Base-by-base conservation (phyloP, 2,329 filamentous ascomycete genomes). In the Fusarium sp. region DNA sequence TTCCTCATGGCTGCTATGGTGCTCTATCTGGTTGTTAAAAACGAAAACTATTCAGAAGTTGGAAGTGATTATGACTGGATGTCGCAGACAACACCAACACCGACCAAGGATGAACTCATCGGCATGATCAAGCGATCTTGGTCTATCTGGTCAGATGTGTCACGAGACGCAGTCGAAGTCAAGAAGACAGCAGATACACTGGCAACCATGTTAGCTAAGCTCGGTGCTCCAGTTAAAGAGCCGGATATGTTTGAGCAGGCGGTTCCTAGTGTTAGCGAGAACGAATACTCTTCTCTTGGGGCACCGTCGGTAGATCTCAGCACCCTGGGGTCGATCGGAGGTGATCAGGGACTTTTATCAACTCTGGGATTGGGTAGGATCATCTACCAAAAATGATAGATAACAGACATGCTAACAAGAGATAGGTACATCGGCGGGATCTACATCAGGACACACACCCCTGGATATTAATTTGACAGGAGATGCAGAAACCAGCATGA, bases 1-100 rank as follows among this genome's bases (percentile, higher is more conserved):
- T 91, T 88, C 50, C 78, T 91, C 52, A 81, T 91, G 4, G 88
- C 88, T 1, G 84, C 86, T 56, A 88, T 89, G 83, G 83, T 91
- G 16, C 72, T 91, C 6, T 90, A 86, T 64, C 77, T 91, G 20
- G 77, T 84, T 20, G 73, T 84, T 24, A 82, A 83, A 66, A 83
- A 81, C 71, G 78, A 81, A 21, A 75, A 75, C 38, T 83, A 83
- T 61, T 72, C 74, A 35, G 80, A 83, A 10, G 72, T 69, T 18
- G 79, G 77, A 7, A 76, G 72, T 13, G 73, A 76, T 16, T 64
- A 68, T 31, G 76, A 78, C 63, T 82, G 80, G 81, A 75, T 79
- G 62, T 74, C 72, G 39, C 74, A 76, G 41, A 75, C 76, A 23
- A 70, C 72, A 9, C 70, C 75, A 20, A 64, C 76, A 18, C 77